Conservation (phyloP, 2,329 filamentous ascomycete species). For the Beauveria caledonica region DNA sequence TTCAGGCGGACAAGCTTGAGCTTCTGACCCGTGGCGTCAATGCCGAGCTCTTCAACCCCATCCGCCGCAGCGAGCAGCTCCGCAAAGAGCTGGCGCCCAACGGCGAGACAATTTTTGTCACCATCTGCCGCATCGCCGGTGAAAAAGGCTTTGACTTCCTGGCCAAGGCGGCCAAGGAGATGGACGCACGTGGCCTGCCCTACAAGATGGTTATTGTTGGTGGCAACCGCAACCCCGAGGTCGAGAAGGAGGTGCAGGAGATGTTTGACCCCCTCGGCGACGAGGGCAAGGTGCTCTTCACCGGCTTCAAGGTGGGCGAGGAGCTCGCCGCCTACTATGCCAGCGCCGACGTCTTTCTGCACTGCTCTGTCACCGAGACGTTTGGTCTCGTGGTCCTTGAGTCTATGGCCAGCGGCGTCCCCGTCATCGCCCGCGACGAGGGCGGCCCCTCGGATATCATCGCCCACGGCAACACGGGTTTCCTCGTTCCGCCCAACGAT, state of each 20-base stretch:
- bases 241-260: slow-evolving; percentile 53
- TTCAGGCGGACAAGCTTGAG: slow-evolving; percentile 48
- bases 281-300: slow-evolving; percentile 53
- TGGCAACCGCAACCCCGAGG: slow-evolving; percentile 55
- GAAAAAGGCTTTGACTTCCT: slow-evolving; percentile 67
- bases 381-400: slow-evolving; percentile 65
- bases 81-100: slow-evolving; percentile 49
- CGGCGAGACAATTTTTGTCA: slow-evolving; percentile 57
- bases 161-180: slow-evolving; percentile 42
- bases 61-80: slow-evolving; percentile 40
- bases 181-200: slow-evolving; percentile 46
- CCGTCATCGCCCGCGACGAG: slow-evolving; percentile 60
- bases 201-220: slow-evolving; percentile 62
- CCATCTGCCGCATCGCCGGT: slow-evolving; percentile 57
- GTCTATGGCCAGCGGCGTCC: slow-evolving; percentile 62
- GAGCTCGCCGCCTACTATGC: slow-evolving; percentile 59
- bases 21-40: slow-evolving; percentile 58
- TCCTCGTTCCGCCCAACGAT: slow-evolving; percentile 51
- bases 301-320: slow-evolving; percentile 54
- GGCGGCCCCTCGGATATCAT: slow-evolving; percentile 63
- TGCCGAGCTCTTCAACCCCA: slow-evolving; percentile 51
- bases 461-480: slow-evolving; percentile 50
- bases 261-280: slow-evolving; percentile 44
- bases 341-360: slow-evolving; percentile 60
- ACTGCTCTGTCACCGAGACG: slow-evolving; percentile 64